Evolutionary conservation across 345 rosid species (phyloP), one percentile per base, ranked within the genome.

Genomic region (Eutrema yunnanense): DNA sequence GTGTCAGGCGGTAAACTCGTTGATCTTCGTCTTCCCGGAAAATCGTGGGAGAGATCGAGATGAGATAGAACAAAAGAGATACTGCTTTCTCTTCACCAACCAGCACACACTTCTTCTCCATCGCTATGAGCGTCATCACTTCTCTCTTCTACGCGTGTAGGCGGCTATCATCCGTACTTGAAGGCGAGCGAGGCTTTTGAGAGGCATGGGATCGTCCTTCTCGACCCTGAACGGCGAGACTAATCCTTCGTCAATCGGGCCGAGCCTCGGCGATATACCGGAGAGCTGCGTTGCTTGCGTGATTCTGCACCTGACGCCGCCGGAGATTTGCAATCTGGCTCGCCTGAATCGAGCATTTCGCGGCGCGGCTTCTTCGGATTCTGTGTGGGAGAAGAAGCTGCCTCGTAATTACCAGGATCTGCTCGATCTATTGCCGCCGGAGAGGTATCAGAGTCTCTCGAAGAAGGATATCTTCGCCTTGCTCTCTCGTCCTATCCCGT

Each of bases 231-330:
- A 86, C 76, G 92, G 85, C 61, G 85, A 80, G n/a, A 7, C 66
- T 19, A 84, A 78, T 56, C 87, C 85, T 22, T 81, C 74, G 6
- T 72, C 71, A 9, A 57, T 44, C 34, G 67, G 92, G 56, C 90
- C 97, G 0, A 89, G 97, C 6, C 81, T 93, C 9, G 98, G 96
- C 0, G 98, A 93, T 79, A 90, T 90, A 81, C 96, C 98, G 38
- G 97, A 93, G 86, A 85, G 86, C 85, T 93, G 97, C 74, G 96
- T 90, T 12, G 98, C 98, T 27, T 87, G 90, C 76, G 98, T 93
- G 16, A 84, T 88, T 69, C 74, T 83, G 22, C 79, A 90, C 83
- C 76, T 93, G 67, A 84, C 87, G 2, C 96, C 98, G 49, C 93
- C 96, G 79, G 98, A 90, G 87, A 93, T 93, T 81, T 93, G 97